These are phyloP conservation scores for Penicillium waksmanii DNA, from an alignment of 495 filamentous ascomycete genomes.

Conservation along the genomic window DNA sequence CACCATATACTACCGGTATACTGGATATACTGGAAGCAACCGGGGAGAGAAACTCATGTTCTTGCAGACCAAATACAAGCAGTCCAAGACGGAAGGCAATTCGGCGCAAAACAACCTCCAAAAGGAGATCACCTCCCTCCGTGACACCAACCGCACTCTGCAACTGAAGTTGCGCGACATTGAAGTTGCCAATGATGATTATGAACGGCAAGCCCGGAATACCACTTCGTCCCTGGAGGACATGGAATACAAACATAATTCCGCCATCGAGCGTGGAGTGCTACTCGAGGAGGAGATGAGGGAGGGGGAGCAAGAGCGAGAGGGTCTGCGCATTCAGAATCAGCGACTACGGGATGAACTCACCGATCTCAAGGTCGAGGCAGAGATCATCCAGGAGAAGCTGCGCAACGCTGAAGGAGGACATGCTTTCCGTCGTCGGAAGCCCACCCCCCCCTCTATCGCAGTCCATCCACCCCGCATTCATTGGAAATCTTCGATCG, in stretches of 20 bases:
- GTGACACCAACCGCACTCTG: constrained; percentile 79
- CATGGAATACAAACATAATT: constrained; percentile 94
- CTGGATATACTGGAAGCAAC: too few relatives aligned
- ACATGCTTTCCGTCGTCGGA: constrained; percentile 54
- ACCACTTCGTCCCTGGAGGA: constrained; percentile 95
- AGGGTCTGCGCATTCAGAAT: constrained; percentile 81
- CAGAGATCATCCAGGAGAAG: constrained; percentile 92
- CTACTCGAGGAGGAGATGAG: constrained; percentile 95
- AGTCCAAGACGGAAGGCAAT: constrained; percentile 85
- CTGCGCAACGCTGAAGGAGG: constrained; percentile 67
- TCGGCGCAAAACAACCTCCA: constrained; percentile 82
- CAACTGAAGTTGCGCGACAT: constrained; percentile 88
- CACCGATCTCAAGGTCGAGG: constrained; percentile 89
- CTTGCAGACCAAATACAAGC: constrained; percentile 88
- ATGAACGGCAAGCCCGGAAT: constrained; percentile 91
- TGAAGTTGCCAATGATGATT: constrained; percentile 97
- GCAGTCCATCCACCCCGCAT: constrained; percentile 53
- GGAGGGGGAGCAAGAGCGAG: constrained; percentile 86
- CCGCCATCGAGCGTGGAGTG: constrained; percentile 86
- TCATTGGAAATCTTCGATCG: constrained; percentile 53
- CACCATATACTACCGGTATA: too few relatives aligned
- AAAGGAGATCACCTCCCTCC: constrained; percentile 91
- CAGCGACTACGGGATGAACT: constrained; percentile 89
- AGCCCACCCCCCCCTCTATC: constrained; percentile 53
- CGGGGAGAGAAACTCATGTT: constrained; percentile 7